phyloP scores from a whole-genome alignment of 176 grass and related monocot species.

The Triticum dicoccoides region DNA sequence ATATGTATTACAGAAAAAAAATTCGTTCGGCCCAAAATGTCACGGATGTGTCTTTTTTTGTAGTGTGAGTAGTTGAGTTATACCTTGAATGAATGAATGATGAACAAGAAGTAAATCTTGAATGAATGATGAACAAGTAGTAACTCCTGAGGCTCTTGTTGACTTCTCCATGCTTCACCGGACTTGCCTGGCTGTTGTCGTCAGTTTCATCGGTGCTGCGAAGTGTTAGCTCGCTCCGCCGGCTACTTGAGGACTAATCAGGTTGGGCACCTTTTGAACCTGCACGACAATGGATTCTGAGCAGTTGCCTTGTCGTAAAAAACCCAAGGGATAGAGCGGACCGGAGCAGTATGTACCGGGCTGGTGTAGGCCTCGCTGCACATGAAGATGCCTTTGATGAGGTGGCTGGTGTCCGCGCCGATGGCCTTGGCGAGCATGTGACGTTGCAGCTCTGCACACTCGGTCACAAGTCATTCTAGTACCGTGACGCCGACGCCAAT shows the following conservation, averaged over 20 bases:
- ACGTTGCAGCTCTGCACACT: constrained; percentile 69
- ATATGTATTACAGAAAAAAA: too few species aligned
- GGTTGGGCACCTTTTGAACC: constrained; percentile 67
- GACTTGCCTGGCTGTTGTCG: constrained; percentile 16
- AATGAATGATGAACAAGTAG: too few species aligned
- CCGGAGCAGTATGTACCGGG: constrained; percentile 38
- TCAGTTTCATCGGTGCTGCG: not conserved
- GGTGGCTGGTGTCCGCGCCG: constrained; percentile 62
- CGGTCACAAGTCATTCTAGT: constrained; percentile 75
- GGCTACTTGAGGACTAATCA: constrained; percentile 53
- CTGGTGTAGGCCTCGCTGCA: constrained; percentile 62
- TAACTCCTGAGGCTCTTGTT: constrained; percentile 49
- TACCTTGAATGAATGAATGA: too few species aligned
- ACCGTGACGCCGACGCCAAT: not conserved
- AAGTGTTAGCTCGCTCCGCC: constrained; percentile 11
- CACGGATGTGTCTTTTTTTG: too few species aligned
- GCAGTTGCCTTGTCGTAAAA: not conserved
- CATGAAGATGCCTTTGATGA: constrained; percentile 88
- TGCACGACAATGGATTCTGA: constrained; percentile 5
- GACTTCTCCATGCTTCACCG: constrained; percentile 38
- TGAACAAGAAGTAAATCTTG: too few species aligned
- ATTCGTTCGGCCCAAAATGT: too few species aligned
- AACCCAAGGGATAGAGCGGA: not conserved
- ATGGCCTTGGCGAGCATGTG: constrained; percentile 68
- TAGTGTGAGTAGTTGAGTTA: too few species aligned